A percentile compares a stretch with the other conserved stretches of the same genome.
Evolutionary conservation across 768 basidiomycete genomes (phyloP).

Genomic region (Leccinum obscurum): DNA sequence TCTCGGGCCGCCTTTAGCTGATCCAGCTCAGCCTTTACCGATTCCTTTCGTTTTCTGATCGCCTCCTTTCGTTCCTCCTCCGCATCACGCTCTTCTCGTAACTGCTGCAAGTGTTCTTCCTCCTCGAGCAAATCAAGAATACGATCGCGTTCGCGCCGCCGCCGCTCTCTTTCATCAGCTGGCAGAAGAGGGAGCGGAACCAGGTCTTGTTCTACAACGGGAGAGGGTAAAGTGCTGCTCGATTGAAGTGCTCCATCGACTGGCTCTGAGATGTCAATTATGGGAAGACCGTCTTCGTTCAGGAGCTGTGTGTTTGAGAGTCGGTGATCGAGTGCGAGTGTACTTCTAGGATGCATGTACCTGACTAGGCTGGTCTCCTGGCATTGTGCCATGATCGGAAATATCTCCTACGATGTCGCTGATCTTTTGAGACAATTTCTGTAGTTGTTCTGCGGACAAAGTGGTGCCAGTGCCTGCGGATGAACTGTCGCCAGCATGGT

Average conservation of each 20-base stretch:
- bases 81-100: constrained; percentile 41
- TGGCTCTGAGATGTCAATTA: constrained; percentile 75
- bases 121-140: constrained; percentile 71
- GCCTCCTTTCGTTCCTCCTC: constrained; percentile 45
- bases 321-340: constrained; percentile 24
- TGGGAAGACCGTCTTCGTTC: constrained; percentile 78
- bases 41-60: constrained; percentile 52
- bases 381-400: constrained; percentile 36
- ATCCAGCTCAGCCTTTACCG: constrained; percentile 43
- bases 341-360: constrained; percentile 41
- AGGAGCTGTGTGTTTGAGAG: constrained; percentile 46
- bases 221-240: constrained; percentile 16
- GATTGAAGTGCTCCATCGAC: constrained; percentile 28
- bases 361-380: constrained; percentile 60
- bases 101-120: constrained; percentile 56
- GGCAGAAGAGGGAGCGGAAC: constrained; percentile 49
- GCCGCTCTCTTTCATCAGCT: constrained; percentile 45
- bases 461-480: constrained; percentile 22
- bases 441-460: constrained; percentile 48
- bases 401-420: constrained; percentile 51
- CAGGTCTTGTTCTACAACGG: constrained; percentile 44
- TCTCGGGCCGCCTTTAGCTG: constrained; percentile 41
- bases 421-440: constrained; percentile 59
- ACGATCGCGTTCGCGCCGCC: constrained; percentile 58
- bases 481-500: constrained; percentile 16